Evolutionary conservation across 192 early-diverging fungal species (phyloP).

Genomic region (Jimgerdemannia flammicorona): DNA sequence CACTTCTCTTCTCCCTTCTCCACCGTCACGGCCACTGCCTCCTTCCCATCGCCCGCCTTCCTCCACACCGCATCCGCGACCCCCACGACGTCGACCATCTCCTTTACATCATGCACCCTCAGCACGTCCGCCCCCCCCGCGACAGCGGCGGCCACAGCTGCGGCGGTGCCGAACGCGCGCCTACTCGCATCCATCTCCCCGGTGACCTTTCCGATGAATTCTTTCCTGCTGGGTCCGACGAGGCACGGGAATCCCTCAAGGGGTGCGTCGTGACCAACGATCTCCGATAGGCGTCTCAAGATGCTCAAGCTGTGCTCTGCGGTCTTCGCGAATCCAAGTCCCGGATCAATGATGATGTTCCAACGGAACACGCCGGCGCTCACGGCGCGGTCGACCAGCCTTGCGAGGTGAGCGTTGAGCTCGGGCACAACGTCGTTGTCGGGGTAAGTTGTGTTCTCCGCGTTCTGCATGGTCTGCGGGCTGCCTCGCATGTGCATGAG

Average conservation of each 20-base stretch:
- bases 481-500: slow-evolving; percentile 99
- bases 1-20: neutral
- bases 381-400: slow-evolving; percentile 65
- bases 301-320: slow-evolving; percentile 84
- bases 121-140: slow-evolving; percentile 80
- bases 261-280: slow-evolving; percentile 42
- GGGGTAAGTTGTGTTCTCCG: slow-evolving; percentile 69
- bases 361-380: slow-evolving; percentile 83
- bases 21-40: neutral
- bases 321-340: slow-evolving; percentile 96
- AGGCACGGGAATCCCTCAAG: slow-evolving; percentile 78
- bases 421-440: slow-evolving; percentile 67
- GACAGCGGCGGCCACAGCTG: slow-evolving; percentile 77
- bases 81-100: slow-evolving; percentile 86
- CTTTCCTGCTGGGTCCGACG: slow-evolving; percentile 89
- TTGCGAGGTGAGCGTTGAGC: slow-evolving; percentile 65
- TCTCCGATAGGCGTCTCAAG: slow-evolving; percentile 63
- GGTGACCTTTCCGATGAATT: slow-evolving; percentile 81
- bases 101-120: slow-evolving; percentile 92
- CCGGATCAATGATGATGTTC: slow-evolving; percentile 98
- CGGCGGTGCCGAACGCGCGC: slow-evolving; percentile 87
- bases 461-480: slow-evolving; percentile 82
- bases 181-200: slow-evolving; percentile 63
- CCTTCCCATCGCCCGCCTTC: neutral
- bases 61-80: slow-evolving; percentile 60